phyloP scores from a whole-genome alignment of 2,329 filamentous ascomycete species.

The Neurospora sp. region DNA sequence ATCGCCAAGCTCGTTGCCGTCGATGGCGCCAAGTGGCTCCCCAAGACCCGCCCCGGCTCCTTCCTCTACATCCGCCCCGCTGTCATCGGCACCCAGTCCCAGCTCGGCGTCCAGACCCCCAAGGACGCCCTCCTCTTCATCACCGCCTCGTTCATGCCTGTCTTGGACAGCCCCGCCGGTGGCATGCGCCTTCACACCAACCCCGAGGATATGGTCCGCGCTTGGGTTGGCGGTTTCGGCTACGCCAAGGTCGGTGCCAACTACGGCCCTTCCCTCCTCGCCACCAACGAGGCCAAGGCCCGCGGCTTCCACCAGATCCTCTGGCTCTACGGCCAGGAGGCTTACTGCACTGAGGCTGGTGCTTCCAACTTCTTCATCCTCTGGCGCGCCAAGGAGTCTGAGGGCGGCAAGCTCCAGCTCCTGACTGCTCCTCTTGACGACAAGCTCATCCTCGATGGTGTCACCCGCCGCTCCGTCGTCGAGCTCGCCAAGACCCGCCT shows the following conservation, averaged over 20 bases:
- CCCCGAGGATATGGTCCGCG: constrained; percentile 72
- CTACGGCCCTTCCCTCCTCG: constrained; percentile 76
- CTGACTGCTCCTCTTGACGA: constrained; percentile 78
- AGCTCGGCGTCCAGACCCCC: constrained; percentile 73
- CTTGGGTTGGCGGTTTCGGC: constrained; percentile 89
- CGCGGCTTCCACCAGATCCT: constrained; percentile 80
- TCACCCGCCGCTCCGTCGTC: constrained; percentile 74
- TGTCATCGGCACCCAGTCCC: constrained; percentile 72
- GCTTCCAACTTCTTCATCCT: constrained; percentile 89
- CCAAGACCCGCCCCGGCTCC: constrained; percentile 52
- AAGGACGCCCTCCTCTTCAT: constrained; percentile 83
- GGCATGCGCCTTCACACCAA: constrained; percentile 70
- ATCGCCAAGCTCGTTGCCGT: constrained; percentile 61
- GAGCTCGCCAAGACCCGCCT: constrained; percentile 61
- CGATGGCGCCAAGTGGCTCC: constrained; percentile 73
- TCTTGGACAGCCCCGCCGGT: constrained; percentile 39
- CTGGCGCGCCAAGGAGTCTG: constrained; percentile 55
- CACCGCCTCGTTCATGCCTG: constrained; percentile 56
- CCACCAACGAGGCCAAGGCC: constrained; percentile 63
- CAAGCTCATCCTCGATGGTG: constrained; percentile 76
- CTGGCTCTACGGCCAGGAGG: constrained; percentile 78
- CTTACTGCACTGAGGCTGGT: constrained; percentile 79
- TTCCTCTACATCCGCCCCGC: constrained; percentile 84
- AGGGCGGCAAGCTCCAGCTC: constrained; percentile 53
- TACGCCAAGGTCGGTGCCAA: constrained; percentile 90